These are phyloP conservation scores for Penicillium macrosclerotiorum DNA, from an alignment of 495 filamentous ascomycete species.

Conservation along the genomic window DNA sequence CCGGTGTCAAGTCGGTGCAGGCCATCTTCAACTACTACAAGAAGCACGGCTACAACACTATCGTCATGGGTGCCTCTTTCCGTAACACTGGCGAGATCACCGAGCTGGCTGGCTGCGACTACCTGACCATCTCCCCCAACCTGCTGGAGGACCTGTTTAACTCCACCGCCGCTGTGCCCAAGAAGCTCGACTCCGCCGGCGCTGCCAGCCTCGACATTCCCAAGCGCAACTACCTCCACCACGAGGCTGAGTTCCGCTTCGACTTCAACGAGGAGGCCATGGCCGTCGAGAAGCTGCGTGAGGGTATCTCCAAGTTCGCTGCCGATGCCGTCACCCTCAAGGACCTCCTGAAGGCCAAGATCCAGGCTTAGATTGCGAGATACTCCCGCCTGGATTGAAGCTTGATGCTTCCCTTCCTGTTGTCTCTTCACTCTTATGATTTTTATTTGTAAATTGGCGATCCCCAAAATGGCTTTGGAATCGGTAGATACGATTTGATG, in stretches of 20 bases:
- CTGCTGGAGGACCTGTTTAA: conserved; percentile 92
- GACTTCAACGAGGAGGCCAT: conserved; percentile 99
- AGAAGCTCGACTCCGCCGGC: conserved; percentile 79
- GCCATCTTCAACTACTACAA: conserved; percentile 99
- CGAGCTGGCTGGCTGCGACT: conserved; percentile 97
- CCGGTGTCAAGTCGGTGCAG: conserved; percentile 94
- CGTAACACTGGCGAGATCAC: conserved; percentile 93
- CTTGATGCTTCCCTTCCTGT: conserved; percentile 8
- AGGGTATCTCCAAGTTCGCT: conserved; percentile 99
- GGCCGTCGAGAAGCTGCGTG: conserved; percentile 97
- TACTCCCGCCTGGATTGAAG: neutral
- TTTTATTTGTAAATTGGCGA: conserved; percentile 33
- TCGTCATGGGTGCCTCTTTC: conserved; percentile 99
- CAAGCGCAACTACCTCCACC: conserved; percentile 86
- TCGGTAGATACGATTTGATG: conserved; percentile 44
- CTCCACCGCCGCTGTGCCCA: conserved; percentile 71
- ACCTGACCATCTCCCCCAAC: conserved; percentile 95
- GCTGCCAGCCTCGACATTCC: conserved; percentile 70
- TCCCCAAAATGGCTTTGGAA: conserved; percentile 25
- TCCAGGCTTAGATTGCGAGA: conserved; percentile 49
- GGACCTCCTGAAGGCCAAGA: conserved; percentile 84
- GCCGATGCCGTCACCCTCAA: conserved; percentile 94
- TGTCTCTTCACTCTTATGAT: conserved; percentile 19
- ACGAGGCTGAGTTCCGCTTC: conserved; percentile 93
- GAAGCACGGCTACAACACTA: conserved; percentile 98